phyloP scores from a whole-genome alignment of 2,329 filamentous ascomycete genomes.

The Aureobasidium leucospermi region DNA sequence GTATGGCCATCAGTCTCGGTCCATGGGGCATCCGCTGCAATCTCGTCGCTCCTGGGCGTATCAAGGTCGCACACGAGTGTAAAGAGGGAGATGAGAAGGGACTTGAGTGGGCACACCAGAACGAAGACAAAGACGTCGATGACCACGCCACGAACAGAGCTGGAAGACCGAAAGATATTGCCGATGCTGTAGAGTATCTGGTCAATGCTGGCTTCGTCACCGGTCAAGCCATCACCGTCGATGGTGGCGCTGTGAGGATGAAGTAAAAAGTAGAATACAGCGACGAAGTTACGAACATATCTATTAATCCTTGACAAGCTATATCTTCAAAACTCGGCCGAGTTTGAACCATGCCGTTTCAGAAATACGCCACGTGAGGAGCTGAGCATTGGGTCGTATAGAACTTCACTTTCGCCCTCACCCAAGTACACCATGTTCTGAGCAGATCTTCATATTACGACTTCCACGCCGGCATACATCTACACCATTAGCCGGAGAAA shows the following conservation, averaged over 20 bases:
- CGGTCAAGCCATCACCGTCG: conserved; percentile 38
- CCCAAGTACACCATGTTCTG: too few relatives aligned
- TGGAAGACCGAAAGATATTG: conserved; percentile 41
- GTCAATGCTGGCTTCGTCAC: conserved; percentile 35
- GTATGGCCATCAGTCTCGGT: conserved; percentile 40
- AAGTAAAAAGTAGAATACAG: conserved; percentile 16
- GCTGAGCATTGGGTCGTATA: too few relatives aligned
- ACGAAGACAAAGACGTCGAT: conserved; percentile 34
- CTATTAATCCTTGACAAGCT: background rate
- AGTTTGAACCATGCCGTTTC: background rate
- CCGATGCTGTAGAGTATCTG: conserved; percentile 34
- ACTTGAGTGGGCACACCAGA: conserved; percentile 34
- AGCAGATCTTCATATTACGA: too few relatives aligned
- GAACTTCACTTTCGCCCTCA: too few relatives aligned
- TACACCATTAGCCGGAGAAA: too few relatives aligned
- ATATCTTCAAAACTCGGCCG: background rate
- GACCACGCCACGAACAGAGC: conserved; percentile 45
- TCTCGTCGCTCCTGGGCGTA: conserved; percentile 43
- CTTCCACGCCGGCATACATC: too few relatives aligned
- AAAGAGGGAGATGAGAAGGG: conserved; percentile 35
- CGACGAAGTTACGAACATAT: background rate
- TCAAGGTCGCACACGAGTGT: conserved; percentile 40
- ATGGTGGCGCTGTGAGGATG: conserved; percentile 35
- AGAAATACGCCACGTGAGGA: too few relatives aligned
- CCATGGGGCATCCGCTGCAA: conserved; percentile 38